Evolutionary conservation across 371 early-diverging fungal species (phyloP).

Genomic region (Mucor piriformis): DNA sequence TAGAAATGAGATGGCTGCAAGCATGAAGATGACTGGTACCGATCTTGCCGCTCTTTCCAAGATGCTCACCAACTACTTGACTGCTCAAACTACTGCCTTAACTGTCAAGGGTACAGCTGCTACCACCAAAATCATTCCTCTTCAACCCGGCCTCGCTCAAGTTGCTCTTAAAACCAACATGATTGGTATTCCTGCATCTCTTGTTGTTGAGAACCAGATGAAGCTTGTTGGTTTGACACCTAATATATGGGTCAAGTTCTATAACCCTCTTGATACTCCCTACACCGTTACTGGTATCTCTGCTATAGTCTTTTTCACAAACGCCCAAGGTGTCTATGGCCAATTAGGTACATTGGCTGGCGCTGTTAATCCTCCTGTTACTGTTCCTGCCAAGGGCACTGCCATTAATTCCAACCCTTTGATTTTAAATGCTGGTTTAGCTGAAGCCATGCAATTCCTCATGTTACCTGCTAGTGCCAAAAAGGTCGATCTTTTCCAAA

Average conservation of each 20-base stretch:
- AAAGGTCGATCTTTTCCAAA: slow-evolving; percentile 36
- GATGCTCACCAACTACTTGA: slow-evolving; percentile 41
- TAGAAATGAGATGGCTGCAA: slow-evolving; percentile 27
- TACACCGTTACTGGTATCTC: slow-evolving; percentile 35
- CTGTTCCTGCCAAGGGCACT: slow-evolving; percentile 31
- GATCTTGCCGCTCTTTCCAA: slow-evolving; percentile 24
- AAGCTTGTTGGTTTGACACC: slow-evolving; percentile 10
- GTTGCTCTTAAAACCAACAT: slow-evolving; percentile 47
- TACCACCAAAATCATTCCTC: slow-evolving; percentile 46
- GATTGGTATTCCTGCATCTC: slow-evolving; percentile 34
- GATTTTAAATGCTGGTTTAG: slow-evolving; percentile 13
- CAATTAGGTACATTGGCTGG: slow-evolving; percentile 32
- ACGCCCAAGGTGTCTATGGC: background rate
- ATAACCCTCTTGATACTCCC: slow-evolving; percentile 52
- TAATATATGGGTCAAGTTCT: slow-evolving; percentile 38
- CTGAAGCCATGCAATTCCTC: slow-evolving; percentile 10
- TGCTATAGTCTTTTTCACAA: slow-evolving; percentile 1
- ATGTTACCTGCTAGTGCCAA: slow-evolving; percentile 14
- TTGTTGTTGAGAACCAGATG: slow-evolving; percentile 32
- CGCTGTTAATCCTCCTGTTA: slow-evolving; percentile 31
- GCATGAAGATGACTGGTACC: slow-evolving; percentile 31
- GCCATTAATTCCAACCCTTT: slow-evolving; percentile 29
- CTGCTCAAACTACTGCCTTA: slow-evolving; percentile 42
- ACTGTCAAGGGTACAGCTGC: slow-evolving; percentile 40
- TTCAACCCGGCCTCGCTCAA: slow-evolving; percentile 49